Percentiles rank a stretch among this genome's conserved stretches.
Conservation (phyloP, 768 basidiomycete genomes). For the Ephemerocybe angulata region DNA sequence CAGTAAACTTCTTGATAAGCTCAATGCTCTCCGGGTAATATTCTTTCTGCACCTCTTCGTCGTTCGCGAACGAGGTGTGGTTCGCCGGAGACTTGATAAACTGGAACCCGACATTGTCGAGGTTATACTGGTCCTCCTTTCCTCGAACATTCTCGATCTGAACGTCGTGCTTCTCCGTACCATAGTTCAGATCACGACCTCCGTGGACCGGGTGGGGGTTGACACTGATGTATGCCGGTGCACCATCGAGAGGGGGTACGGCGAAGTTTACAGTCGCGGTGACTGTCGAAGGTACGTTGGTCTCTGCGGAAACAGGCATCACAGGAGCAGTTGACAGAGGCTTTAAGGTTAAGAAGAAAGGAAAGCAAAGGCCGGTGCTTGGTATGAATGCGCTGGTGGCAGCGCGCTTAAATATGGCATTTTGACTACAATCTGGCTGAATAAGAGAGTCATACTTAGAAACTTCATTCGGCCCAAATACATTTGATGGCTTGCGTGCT, state of each 20-base stretch:
- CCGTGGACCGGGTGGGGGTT: slow-evolving; percentile 21
- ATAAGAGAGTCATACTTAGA: too few relatives aligned
- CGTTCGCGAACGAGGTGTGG: slow-evolving; percentile 38
- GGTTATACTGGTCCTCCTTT: slow-evolving; percentile 37
- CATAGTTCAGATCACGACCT: slow-evolving; percentile 19
- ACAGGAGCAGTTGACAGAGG: too few relatives aligned
- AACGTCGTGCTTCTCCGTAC: slow-evolving; percentile 21
- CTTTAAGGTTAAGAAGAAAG: too few relatives aligned
- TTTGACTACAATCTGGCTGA: too few relatives aligned
- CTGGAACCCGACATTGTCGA: slow-evolving; percentile 53
- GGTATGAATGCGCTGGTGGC: too few relatives aligned
- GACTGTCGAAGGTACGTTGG: slow-evolving; percentile 5
- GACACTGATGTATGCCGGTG: slow-evolving; percentile 21
- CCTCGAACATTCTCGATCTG: slow-evolving; percentile 53
- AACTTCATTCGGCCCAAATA: too few relatives aligned
- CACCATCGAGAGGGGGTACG: slow-evolving; percentile 23
- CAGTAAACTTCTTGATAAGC: slow-evolving; percentile 53
- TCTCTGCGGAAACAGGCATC: too few relatives aligned
- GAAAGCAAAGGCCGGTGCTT: too few relatives aligned
- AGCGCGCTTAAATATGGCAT: too few relatives aligned
- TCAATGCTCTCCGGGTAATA: slow-evolving; percentile 59
- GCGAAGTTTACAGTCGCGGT: slow-evolving; percentile 9
- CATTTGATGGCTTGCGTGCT: too few relatives aligned
- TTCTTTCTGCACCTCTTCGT: slow-evolving; percentile 41
- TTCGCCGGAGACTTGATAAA: slow-evolving; percentile 33